Conservation (phyloP, 306 rosid genomes). For the Benincasa hispida region DNA sequence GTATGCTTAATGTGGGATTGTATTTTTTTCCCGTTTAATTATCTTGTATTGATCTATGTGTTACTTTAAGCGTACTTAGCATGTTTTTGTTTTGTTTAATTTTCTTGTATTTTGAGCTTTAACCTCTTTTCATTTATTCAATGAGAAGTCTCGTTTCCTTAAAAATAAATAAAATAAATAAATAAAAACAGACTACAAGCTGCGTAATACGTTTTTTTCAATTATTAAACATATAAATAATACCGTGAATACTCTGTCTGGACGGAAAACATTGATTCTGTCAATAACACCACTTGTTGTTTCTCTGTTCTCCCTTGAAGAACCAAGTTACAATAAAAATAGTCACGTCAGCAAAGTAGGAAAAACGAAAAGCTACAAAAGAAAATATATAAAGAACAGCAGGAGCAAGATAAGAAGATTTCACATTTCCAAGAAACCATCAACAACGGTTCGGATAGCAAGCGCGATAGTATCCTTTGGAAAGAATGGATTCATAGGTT, state of each 20-base stretch:
- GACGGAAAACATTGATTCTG: slow-evolving; percentile 76
- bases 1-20: too few relatives aligned
- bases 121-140: too few relatives aligned
- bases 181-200: background rate
- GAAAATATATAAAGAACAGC: background rate
- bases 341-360: slow-evolving; percentile 7
- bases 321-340: slow-evolving; percentile 15
- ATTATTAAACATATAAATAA: background rate
- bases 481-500: slow-evolving; percentile 63
- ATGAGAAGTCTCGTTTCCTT: too few relatives aligned
- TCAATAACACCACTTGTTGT: slow-evolving; percentile 43
- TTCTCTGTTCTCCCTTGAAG: slow-evolving; percentile 44
- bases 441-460: slow-evolving; percentile 68
- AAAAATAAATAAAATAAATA: too few relatives aligned
- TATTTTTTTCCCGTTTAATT: too few relatives aligned
- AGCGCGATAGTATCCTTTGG: slow-evolving; percentile 35
- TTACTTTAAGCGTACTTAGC: too few relatives aligned
- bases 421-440: slow-evolving; percentile 77
- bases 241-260: slow-evolving; percentile 88
- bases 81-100: too few relatives aligned
- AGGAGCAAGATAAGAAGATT: slow-evolving; percentile 14
- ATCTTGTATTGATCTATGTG: too few relatives aligned
- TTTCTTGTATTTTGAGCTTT: too few relatives aligned
- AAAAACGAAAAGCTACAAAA: background rate
- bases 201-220: background rate